These are phyloP conservation scores for Aegilops longissima DNA, from an alignment of 176 grass and related monocot species.

Conservation along the genomic window DNA sequence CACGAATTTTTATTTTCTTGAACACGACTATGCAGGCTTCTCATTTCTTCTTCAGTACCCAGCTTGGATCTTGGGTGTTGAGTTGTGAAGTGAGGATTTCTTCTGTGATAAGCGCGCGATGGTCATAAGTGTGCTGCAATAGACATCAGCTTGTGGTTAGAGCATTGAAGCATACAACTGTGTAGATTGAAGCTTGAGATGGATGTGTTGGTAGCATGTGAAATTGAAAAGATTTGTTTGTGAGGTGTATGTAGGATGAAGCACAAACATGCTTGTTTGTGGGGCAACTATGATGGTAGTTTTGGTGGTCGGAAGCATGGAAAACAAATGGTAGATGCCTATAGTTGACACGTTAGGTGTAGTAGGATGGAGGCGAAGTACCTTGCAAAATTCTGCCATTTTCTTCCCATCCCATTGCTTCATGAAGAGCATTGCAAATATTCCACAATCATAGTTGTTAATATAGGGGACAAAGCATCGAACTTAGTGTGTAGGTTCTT, in stretches of 20 bases:
- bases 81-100: neutral
- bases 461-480: neutral
- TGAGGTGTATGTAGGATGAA: too few species aligned
- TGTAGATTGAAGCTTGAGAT: too few species aligned
- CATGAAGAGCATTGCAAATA: neutral
- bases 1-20: neutral
- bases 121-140: neutral
- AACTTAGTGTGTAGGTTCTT: neutral
- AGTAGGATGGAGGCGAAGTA: neutral
- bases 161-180: too few species aligned
- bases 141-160: too few species aligned
- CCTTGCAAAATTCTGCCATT: neutral
- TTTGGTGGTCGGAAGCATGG: neutral
- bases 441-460: neutral
- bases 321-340: neutral
- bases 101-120: neutral
- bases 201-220: too few species aligned
- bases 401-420: neutral
- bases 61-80: neutral
- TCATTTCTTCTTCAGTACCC: neutral
- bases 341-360: neutral
- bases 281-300: too few species aligned
- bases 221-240: too few species aligned
- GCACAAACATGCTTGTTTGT: too few species aligned
- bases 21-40: neutral